Conservation (phyloP, 140 eudicot species). For the Flaveria floridana region DNA sequence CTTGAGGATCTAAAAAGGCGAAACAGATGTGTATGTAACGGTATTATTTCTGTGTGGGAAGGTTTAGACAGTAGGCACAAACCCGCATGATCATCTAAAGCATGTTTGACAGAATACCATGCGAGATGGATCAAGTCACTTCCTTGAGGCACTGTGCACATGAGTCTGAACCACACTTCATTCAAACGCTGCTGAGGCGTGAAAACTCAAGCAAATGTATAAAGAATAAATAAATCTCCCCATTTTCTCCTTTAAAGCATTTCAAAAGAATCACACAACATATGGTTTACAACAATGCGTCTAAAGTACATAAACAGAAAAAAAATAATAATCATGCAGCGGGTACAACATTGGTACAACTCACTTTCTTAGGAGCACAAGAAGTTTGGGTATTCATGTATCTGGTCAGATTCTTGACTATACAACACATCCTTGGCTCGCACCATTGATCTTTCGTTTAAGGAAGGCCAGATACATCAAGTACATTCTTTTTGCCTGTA, state of each 20-base stretch:
- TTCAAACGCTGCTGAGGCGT: too few relatives aligned
- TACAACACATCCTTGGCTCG: constrained; percentile 26
- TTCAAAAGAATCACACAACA: constrained; percentile 31
- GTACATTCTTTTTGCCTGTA: too few relatives aligned
- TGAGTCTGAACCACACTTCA: too few relatives aligned
- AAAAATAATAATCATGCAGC: constrained; percentile 16
- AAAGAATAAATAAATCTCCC: constrained; percentile 12
- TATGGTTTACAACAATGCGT: constrained; percentile 13
- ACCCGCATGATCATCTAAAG: too few relatives aligned
- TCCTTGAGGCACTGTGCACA: too few relatives aligned
- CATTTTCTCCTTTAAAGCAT: constrained; percentile 18
- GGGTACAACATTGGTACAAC: constrained; percentile 21
- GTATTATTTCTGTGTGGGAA: too few relatives aligned
- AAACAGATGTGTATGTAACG: too few relatives aligned
- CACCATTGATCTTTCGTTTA: not conserved
- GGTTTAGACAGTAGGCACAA: too few relatives aligned
- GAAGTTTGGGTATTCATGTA: constrained; percentile 22
- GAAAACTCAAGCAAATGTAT: not conserved
- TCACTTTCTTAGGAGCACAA: not conserved
- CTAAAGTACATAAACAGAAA: not conserved
- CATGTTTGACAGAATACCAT: too few relatives aligned
- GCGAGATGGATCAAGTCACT: too few relatives aligned
- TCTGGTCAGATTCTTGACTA: constrained; percentile 30
- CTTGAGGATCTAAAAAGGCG: too few relatives aligned
- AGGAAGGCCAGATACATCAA: too few relatives aligned